Evolutionary conservation across 2,329 filamentous ascomycete genomes (phyloP).

Genomic region (Pochonia chlamydosporia): DNA sequence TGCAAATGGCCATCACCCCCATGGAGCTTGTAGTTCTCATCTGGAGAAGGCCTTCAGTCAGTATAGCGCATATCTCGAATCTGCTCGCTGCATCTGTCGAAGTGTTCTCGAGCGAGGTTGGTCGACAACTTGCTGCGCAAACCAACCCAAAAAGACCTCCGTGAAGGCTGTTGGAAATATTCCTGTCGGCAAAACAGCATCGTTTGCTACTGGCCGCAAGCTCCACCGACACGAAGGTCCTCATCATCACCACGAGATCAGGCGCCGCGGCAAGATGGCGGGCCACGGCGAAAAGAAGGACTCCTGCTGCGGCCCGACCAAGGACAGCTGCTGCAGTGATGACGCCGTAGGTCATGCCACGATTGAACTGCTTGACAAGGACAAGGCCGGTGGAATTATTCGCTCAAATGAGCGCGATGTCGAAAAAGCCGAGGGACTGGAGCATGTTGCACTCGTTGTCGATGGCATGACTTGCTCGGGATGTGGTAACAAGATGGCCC

Average conservation of each 20-base stretch:
- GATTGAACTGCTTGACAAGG: background rate
- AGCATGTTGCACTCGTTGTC: conserved; percentile 22
- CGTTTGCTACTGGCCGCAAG: conserved; percentile 7
- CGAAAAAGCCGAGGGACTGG: conserved; percentile 19
- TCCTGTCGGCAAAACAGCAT: background rate
- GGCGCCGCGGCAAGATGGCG: conserved; percentile 14
- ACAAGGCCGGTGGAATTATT: background rate
- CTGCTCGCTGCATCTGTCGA: conserved; percentile 31
- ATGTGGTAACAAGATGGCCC: conserved; percentile 28
- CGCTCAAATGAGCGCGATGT: conserved; percentile 12
- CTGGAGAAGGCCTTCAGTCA: conserved; percentile 26
- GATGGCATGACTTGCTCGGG: conserved; percentile 32
- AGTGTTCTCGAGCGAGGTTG: conserved; percentile 23
- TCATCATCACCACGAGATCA: conserved; percentile 17
- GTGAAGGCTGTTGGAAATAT: background rate
- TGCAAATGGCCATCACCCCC: conserved; percentile 17
- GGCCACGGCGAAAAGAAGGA: conserved; percentile 6
- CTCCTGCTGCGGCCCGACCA: conserved; percentile 2
- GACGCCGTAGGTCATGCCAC: conserved; percentile 7
- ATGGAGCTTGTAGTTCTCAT: conserved; percentile 25
- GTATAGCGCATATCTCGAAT: conserved; percentile 29
- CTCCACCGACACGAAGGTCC: conserved; percentile 4
- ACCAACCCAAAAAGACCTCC: conserved; percentile 5
- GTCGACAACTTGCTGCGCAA: conserved; percentile 21
- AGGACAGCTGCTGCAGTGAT: conserved; percentile 11